Conservation (phyloP, 305 asterid species). For the Fraxinus xanthoxyloides region DNA sequence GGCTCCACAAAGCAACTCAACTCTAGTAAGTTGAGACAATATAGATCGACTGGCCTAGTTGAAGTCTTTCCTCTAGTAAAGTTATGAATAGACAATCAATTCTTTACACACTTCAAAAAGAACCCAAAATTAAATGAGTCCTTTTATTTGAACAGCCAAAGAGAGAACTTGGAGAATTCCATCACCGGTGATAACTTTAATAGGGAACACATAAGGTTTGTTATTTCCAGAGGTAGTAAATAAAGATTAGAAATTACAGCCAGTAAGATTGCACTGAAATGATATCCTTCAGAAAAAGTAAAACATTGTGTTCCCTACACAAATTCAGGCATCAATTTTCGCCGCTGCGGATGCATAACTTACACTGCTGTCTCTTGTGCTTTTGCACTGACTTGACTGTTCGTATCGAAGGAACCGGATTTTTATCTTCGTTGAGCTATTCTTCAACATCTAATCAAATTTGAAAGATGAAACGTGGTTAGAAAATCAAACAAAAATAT, state of each 20-base stretch:
- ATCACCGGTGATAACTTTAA: not conserved
- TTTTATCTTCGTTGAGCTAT: conserved; percentile 66
- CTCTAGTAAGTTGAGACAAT: not conserved
- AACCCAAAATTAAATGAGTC: not conserved
- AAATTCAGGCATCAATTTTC: conserved; percentile 51
- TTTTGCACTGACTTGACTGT: conserved; percentile 93
- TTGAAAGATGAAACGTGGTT: conserved; percentile 23
- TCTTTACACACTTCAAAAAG: not conserved
- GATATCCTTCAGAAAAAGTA: not conserved
- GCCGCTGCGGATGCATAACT: conserved; percentile 98
- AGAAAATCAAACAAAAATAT: conserved; percentile 8
- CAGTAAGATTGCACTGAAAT: conserved; percentile 9
- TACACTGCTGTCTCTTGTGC: conserved; percentile 90
- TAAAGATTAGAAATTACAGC: conserved; percentile 14
- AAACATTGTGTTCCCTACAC: not conserved
- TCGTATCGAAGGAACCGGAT: conserved; percentile 84
- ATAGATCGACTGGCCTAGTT: not conserved
- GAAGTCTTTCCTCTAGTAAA: not conserved
- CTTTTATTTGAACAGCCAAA: not conserved
- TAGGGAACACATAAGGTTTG: not conserved
- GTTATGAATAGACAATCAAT: not conserved
- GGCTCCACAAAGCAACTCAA: not conserved
- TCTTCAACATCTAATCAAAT: conserved; percentile 66
- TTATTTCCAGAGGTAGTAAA: conserved; percentile 14
- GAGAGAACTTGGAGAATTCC: not conserved